A percentile compares a stretch with the other conserved stretches of the same genome.
phyloP scores from a whole-genome alignment of 768 basidiomycete species.

The Vararia minispora region DNA sequence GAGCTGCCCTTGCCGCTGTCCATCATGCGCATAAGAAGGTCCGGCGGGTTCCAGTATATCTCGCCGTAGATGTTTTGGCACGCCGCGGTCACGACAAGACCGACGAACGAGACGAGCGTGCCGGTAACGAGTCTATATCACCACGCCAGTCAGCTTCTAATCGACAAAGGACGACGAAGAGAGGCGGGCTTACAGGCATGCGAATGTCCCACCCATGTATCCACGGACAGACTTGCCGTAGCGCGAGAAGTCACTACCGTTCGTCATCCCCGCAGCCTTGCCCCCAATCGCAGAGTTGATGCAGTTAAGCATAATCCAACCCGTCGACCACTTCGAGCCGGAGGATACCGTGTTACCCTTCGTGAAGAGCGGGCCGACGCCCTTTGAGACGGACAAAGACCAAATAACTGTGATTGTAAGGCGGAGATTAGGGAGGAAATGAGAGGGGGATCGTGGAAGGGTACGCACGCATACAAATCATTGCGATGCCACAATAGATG shows the following conservation, averaged over 20 bases:
- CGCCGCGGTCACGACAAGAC: constrained; percentile 15
- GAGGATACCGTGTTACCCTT: constrained; percentile 1
- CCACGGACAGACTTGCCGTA: constrained; percentile 9
- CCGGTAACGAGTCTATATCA: background rate
- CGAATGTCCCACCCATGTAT: too few species aligned
- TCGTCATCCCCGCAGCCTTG: constrained; percentile 14
- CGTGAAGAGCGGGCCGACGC: constrained; percentile 13
- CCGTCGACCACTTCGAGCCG: constrained; percentile 4
- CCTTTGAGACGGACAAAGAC: constrained; percentile 12
- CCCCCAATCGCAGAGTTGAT: constrained; percentile 14
- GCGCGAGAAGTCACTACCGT: constrained; percentile 16
- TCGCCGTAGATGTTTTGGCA: constrained; percentile 12
- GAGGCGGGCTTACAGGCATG: too few species aligned
- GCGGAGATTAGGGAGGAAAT: constrained; percentile 8
- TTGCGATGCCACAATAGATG: background rate
- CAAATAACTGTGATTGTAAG: constrained; percentile 15
- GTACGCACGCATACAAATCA: background rate
- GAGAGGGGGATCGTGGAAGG: background rate
- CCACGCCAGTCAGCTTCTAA: too few species aligned
- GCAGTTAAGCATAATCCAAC: constrained; percentile 15
- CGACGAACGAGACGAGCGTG: constrained; percentile 7
- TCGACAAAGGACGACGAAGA: too few species aligned
- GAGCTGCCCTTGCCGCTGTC: constrained; percentile 7
- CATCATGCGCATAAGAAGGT: constrained; percentile 12
- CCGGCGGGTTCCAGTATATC: constrained; percentile 16